Base-by-base conservation (phyloP, 208 protist genomes). In the Leishmania lainsoni region DNA sequence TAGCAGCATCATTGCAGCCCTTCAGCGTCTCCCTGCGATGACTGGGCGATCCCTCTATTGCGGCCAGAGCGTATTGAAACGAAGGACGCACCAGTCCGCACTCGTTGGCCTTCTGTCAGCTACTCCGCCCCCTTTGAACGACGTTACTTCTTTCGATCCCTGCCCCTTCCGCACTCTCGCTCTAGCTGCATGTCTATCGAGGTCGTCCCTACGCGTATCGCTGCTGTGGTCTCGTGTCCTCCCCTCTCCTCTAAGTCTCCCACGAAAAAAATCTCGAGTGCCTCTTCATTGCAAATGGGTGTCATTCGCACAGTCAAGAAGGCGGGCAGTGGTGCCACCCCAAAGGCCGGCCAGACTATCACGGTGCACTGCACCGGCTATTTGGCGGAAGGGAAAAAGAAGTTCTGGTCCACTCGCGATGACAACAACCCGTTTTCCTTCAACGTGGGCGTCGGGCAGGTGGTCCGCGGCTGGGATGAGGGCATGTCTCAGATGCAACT, bases 391-490 rank as follows among this genome's bases (percentile, higher is more conserved):
- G 90, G 91, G 54, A 90, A 86, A 69, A 96, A 96, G 82, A 95
- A 95, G 85, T 98, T 98, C 78, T 98, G 96, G 94, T 94, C 90
- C 71, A 98, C 94, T 29, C 79, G 84, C 16, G 93, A 97, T 74
- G 91, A 94, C 81, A 90, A 95, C 63, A 84, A 91, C 17, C 95
- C 97, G 1, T 99, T 99, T 77, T 87, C 90, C 54, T 99, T 99
- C 87, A 81, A 86, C 51, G 90, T 99, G 8, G 98, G 97, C 49
- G 51, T 90, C 49, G 97, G 97, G 49, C 91, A 98, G 56, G 98
- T 99, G 42, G 99, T 99, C 84, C 90, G 95, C 39, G 97, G 97
- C 54, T 99, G 97, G 98, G 98, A 99, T 75, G 96, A 98, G 85
- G 97, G 96, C 52, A 91, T 99, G 77, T 52, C 98, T 75, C 89